A percentile compares a stretch with the other conserved stretches of the same genome.
These are phyloP conservation scores for Emmonsia crescens DNA, from an alignment of 2,329 filamentous ascomycete species.

Conservation along the genomic window DNA sequence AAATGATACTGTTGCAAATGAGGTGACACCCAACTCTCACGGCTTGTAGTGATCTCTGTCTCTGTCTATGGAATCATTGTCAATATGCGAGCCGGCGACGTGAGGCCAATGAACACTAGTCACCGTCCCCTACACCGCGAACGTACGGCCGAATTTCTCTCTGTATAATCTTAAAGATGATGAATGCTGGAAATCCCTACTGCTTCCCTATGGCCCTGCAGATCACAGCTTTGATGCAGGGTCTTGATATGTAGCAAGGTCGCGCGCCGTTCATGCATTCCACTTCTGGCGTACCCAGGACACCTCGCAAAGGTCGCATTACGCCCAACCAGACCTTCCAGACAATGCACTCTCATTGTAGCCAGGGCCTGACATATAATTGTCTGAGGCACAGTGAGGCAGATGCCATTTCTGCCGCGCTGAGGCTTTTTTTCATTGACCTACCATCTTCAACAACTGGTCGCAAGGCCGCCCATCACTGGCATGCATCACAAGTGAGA, in stretches of 20 bases:
- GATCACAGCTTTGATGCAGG: not conserved
- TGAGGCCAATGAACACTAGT: not conserved
- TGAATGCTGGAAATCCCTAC: not conserved
- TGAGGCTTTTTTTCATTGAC: constrained; percentile 2
- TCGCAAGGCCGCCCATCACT: not conserved
- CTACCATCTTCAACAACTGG: not conserved
- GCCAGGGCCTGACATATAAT: not conserved
- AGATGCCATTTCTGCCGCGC: not conserved
- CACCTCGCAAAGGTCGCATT: not conserved
- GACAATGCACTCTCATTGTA: not conserved
- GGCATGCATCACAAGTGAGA: not conserved
- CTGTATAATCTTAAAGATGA: not conserved
- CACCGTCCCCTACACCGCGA: not conserved
- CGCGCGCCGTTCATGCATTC: not conserved
- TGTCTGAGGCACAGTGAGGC: not conserved
- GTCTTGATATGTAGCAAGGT: not conserved
- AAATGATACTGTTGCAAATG: not conserved
- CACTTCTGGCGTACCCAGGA: not conserved
- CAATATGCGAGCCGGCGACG: not conserved
- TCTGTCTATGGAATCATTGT: too few species aligned
- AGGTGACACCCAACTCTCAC: not conserved
- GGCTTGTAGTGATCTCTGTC: not conserved
- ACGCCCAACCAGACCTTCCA: not conserved
- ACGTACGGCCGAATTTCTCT: not conserved
- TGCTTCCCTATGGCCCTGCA: not conserved